These are phyloP conservation scores for Amesomyces nigricolor DNA, from an alignment of 2,329 filamentous ascomycete genomes.

Conservation along the genomic window DNA sequence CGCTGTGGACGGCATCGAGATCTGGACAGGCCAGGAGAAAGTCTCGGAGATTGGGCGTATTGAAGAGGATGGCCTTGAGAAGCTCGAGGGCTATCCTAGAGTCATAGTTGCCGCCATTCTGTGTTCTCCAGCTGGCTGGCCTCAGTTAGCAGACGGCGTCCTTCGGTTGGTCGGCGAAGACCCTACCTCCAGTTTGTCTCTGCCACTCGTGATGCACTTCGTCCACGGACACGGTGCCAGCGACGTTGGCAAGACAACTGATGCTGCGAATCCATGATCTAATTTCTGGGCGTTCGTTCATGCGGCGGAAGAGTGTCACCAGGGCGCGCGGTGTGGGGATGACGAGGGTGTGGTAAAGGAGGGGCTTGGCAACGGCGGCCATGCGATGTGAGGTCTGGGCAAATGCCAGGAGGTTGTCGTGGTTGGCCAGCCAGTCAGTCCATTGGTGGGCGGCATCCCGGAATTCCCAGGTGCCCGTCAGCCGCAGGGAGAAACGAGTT, in stretches of 20 bases:
- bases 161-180: neutral
- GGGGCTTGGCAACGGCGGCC: conserved; percentile 24
- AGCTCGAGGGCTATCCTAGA: conserved; percentile 19
- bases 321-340: conserved; percentile 22
- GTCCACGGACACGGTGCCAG: conserved; percentile 14
- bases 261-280: conserved; percentile 25
- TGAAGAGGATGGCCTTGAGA: conserved; percentile 21
- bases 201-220: conserved; percentile 21
- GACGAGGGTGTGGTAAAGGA: conserved; percentile 27
- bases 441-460: conserved; percentile 25
- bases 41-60: conserved; percentile 24
- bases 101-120: neutral
- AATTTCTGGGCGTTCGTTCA: conserved; percentile 20
- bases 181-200: conserved; percentile 22
- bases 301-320: conserved; percentile 21
- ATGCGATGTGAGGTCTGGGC: conserved; percentile 26
- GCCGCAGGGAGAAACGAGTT: conserved; percentile 26
- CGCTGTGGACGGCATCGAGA: conserved; percentile 10
- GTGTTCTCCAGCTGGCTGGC: conserved; percentile 15
- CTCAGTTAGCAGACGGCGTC: conserved; percentile 15
- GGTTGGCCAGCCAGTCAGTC: conserved; percentile 23
- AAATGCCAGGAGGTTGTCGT: conserved; percentile 22
- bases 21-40: conserved; percentile 27
- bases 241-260: conserved; percentile 25
- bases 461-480: conserved; percentile 26